Evolutionary conservation across 805 yeast genomes (phyloP), one percentile per base, ranked within the genome.

Genomic region (Ogataea sp.): DNA sequence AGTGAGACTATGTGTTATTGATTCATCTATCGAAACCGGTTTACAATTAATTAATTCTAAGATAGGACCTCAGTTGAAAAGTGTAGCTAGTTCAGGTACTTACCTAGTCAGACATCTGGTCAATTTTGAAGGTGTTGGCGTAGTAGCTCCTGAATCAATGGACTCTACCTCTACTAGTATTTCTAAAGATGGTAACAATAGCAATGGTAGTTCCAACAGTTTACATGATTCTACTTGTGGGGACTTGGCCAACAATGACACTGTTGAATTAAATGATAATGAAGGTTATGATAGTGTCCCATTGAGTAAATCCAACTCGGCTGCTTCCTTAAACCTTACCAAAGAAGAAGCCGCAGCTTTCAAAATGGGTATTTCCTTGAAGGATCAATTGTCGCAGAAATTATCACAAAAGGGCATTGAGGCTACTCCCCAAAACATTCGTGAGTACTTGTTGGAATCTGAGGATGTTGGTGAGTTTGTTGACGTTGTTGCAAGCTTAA

Each of bases 1-100:
- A 32, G 65, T 87, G 25, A 65, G 89, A 46, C 68, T 85, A 42
- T 69, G 81, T 35, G 75, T 81, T 41, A 65, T 86, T 48, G 88
- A 83, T 50, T 75, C 82, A 15, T 79, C 86, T 9, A 65, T 87
- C 40, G 73, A 73, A 32, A 80, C 80, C 50, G 77, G 75, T 1
- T 43, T 73, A 20, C 64, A 65, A 21, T 44, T 62, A 34, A 46
- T 61, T 13, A 45, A 49, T 28, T 41, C 47, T 1, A 45, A 38
- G 24, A 40, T 32, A 20, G 40, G 47, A 2, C 32, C 36, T 3
- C 17, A 32, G 17, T 47, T 40, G 32, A 20, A 40, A n/a, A n/a
- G n/a, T 15, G 35, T 38, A 2, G 31, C 42, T 3, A 27, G 32
- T 5, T 11, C 33, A 17, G 4, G 26, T 3, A 11, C 39, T 3